A percentile compares a stretch with the other conserved stretches of the same genome.
phyloP scores from a whole-genome alignment of 176 grass and related monocot genomes.

The Coix lacrymajobi region DNA sequence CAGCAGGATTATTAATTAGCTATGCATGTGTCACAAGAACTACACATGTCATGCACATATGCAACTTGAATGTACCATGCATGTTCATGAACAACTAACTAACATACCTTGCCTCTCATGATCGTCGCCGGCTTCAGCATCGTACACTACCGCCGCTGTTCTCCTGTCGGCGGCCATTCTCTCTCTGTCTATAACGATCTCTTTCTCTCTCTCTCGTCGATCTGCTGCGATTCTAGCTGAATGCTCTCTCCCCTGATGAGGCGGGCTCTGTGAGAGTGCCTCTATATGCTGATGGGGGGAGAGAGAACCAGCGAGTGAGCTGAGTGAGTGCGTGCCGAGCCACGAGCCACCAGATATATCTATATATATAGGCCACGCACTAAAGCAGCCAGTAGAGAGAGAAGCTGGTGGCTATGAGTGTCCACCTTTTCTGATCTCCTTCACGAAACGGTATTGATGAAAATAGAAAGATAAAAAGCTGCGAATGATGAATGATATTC shows the following conservation, averaged over 20 bases:
- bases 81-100: not conserved
- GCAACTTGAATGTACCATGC: not conserved
- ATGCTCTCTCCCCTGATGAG: not conserved
- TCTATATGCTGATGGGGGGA: not conserved
- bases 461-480: not conserved
- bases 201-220: not conserved
- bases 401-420: not conserved
- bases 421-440: not conserved
- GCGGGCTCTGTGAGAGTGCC: no score
- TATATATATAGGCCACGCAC: conserved; percentile 12
- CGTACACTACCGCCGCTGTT: conserved; percentile 40
- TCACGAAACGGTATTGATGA: not conserved
- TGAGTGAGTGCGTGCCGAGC: conserved; percentile 19
- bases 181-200: not conserved
- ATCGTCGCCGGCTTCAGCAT: conserved; percentile 54
- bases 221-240: not conserved
- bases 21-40: no score
- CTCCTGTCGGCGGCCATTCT: conserved; percentile 60
- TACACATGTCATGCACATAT: no score
- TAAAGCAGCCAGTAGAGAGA: not conserved
- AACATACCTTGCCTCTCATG: conserved; percentile 74
- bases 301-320: not conserved
- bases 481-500: conserved; percentile 1
- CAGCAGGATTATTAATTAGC: no score
- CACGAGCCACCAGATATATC: conserved; percentile 24